These are phyloP conservation scores for Terana coerulea DNA, from an alignment of 768 basidiomycete genomes.

Conservation along the genomic window DNA sequence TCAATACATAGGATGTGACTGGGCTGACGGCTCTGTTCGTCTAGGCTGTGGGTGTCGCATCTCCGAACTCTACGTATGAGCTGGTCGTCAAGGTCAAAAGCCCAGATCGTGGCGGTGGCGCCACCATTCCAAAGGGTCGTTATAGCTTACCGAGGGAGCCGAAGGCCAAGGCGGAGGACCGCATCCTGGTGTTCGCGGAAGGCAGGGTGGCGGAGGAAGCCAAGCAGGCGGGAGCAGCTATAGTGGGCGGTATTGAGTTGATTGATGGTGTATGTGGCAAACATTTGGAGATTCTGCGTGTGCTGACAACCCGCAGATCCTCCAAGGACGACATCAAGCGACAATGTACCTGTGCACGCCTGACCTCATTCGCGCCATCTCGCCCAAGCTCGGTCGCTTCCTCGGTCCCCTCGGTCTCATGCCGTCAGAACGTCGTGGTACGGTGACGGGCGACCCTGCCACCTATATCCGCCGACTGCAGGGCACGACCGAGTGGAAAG, in stretches of 20 bases:
- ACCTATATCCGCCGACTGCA: constrained; percentile 76
- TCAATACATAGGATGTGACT: not conserved
- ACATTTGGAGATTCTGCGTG: not conserved
- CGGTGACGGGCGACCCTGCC: constrained; percentile 86
- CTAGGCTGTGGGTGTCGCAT: constrained; percentile 82
- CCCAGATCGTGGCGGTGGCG: constrained; percentile 62
- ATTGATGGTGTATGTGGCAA: constrained; percentile 70
- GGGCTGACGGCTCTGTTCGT: not conserved
- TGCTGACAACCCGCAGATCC: constrained; percentile 44
- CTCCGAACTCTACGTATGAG: constrained; percentile 74
- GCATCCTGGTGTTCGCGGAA: constrained; percentile 91
- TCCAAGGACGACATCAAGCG: constrained; percentile 69
- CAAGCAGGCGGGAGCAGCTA: constrained; percentile 80
- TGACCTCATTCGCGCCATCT: constrained; percentile 72
- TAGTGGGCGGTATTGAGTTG: constrained; percentile 88
- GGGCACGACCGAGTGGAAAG: constrained; percentile 90
- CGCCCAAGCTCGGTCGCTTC: constrained; percentile 74
- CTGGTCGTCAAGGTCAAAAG: constrained; percentile 65
- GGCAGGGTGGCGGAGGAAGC: constrained; percentile 81
- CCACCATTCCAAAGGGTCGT: constrained; percentile 86
- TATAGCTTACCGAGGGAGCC: constrained; percentile 81
- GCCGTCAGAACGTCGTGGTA: constrained; percentile 92
- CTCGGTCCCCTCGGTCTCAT: constrained; percentile 89
- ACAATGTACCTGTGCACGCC: constrained; percentile 85
- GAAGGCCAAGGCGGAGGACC: constrained; percentile 65